Conservation (phyloP, 768 basidiomycete species). For the Amanita molliuscula region DNA sequence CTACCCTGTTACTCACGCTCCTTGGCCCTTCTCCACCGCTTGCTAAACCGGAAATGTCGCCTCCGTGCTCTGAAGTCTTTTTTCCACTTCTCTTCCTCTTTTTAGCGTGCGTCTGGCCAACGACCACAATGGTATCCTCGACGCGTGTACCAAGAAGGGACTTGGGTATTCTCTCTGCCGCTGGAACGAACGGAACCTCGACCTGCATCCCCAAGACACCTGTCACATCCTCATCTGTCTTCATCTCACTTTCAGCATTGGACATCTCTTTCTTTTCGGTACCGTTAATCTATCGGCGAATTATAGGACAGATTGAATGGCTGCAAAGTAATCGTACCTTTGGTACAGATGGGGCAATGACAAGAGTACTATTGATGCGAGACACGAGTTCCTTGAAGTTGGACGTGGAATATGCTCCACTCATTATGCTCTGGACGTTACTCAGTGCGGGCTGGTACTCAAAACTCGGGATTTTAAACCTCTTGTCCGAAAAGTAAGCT, state of each 20-base stretch:
- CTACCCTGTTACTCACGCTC: slow-evolving; percentile 8
- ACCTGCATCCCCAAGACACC: slow-evolving; percentile 34
- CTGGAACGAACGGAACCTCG: slow-evolving; percentile 75
- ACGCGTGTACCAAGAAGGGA: slow-evolving; percentile 15
- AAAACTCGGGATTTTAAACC: not conserved
- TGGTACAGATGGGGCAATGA: slow-evolving; percentile 45
- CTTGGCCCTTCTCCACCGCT: slow-evolving; percentile 5
- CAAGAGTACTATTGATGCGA: slow-evolving; percentile 59
- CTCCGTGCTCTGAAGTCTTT: not conserved
- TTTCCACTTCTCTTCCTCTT: slow-evolving; percentile 48
- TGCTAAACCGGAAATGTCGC: not conserved
- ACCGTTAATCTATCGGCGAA: slow-evolving; percentile 2
- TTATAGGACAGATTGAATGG: not conserved
- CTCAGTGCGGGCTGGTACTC: not conserved
- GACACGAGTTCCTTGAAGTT: slow-evolving; percentile 45
- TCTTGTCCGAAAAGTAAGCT: not conserved
- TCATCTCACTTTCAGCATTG: slow-evolving; percentile 8
- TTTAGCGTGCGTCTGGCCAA: slow-evolving; percentile 54
- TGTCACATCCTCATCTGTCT: slow-evolving; percentile 9
- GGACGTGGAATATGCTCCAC: slow-evolving; percentile 7
- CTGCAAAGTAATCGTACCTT: slow-evolving; percentile 18
- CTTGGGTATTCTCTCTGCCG: slow-evolving; percentile 37
- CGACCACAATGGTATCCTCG: slow-evolving; percentile 63
- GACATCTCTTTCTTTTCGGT: slow-evolving; percentile 8
- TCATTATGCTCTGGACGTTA: not conserved